Evolutionary conservation across 1,284 basidiomycete genomes (phyloP).

Genomic region (Coniferiporia weirii): DNA sequence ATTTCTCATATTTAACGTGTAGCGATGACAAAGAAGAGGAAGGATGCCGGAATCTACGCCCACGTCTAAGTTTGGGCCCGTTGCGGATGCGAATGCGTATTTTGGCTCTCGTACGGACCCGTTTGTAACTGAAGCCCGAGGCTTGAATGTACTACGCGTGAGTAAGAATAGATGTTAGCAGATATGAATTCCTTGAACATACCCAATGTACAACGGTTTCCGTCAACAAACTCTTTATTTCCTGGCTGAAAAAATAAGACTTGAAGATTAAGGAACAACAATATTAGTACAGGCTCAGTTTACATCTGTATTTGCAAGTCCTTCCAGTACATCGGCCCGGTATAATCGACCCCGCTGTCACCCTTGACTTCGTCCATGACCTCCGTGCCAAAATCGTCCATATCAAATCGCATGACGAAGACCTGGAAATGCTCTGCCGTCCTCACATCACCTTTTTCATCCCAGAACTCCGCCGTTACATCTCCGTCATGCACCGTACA

Average conservation of each 20-base stretch:
- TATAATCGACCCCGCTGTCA: not conserved
- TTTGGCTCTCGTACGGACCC: not conserved
- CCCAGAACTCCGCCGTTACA: not conserved
- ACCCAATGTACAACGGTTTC: not conserved
- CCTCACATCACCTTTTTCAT: not conserved
- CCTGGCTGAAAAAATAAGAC: too few relatives aligned
- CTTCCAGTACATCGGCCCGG: not conserved
- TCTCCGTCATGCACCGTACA: not conserved
- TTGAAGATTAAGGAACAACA: too few relatives aligned
- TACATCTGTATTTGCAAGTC: too few relatives aligned
- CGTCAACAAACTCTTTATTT: not conserved
- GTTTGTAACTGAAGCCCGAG: not conserved
- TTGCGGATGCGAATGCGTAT: not conserved
- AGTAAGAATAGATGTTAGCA: not conserved
- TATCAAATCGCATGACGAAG: not conserved
- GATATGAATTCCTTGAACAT: not conserved
- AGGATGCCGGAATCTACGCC: conserved; percentile 31
- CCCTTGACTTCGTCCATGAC: not conserved
- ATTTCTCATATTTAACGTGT: not conserved
- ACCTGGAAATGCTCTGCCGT: not conserved
- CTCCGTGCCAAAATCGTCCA: not conserved
- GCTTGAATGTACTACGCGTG: not conserved
- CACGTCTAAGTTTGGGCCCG: conserved; percentile 20
- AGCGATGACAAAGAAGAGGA: conserved; percentile 46
- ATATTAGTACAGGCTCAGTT: too few relatives aligned